Evolutionary conservation across 805 yeast species (phyloP), one percentile per base, ranked within the genome.

Genomic region (Sugiyamaella mastotermitis): DNA sequence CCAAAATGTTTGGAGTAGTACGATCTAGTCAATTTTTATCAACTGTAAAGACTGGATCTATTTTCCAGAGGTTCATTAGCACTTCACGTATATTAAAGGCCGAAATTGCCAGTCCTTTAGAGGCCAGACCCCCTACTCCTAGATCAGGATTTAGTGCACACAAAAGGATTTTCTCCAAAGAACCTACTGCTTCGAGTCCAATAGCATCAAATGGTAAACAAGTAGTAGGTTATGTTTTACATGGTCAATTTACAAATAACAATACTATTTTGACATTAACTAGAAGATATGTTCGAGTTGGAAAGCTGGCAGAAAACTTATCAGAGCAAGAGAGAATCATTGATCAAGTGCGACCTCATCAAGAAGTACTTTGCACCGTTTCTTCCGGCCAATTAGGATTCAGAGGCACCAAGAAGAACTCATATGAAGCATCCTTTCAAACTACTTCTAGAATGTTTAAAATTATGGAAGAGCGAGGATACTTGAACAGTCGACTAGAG

Each of bases 391-490:
- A 74, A 56, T 67, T 86, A 36, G 98, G 97, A 3, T 90, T 87
- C 68, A 74, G 86, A 54, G 86, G 87, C 54, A 76, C 92, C 13
- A 86, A 86, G 40, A 78, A 96, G 62, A 85, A 94, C 34, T 95
- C 86, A 60, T 85, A 84, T 55, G 98, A 90, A 62, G 96, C 95
- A 1, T 82, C 82, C 10, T 88, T 81, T 68, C 96, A 87, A 59
- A 80, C 90, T 7, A 67, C 87, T 11, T 67, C 87, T 3, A 74
- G 74, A 46, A 69, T 84, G 63, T 86, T 90, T 61, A 71, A 78
- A 45, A 59, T 70, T 47, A 83, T 90, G 56, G 77, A 76, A 61
- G 83, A 78, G 56, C 72, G 68, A 46, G 72, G 71, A 25, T 65
- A 71, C 40, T 57, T 78, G 33, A 72, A 72, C 29, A 75, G 74